phyloP scores from a whole-genome alignment of 169 alveolate species.

The Cryptosporidium meleagridis region DNA sequence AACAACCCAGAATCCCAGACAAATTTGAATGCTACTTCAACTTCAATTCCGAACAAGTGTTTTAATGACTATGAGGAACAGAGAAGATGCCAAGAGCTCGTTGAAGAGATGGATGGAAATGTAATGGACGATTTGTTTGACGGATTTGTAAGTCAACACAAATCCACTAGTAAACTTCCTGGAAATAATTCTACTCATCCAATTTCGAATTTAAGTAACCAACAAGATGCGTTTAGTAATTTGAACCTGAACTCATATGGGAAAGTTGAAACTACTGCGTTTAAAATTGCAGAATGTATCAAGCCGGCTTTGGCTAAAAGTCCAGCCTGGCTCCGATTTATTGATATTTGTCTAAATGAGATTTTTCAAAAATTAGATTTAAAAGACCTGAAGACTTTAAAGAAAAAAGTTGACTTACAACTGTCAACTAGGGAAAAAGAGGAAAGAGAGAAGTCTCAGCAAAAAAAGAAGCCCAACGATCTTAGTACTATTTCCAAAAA shows the following conservation, averaged over 20 bases:
- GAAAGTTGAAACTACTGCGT: constrained; percentile 59
- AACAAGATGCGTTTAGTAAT: constrained; percentile 18
- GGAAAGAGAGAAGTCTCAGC: constrained; percentile 54
- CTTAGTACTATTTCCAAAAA: constrained; percentile 26
- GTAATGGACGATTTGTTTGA: constrained; percentile 71
- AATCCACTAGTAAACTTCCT: neutral
- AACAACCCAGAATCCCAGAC: neutral
- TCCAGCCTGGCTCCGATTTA: constrained; percentile 72
- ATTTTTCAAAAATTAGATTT: constrained; percentile 61
- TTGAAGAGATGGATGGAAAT: constrained; percentile 71
- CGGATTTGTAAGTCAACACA: constrained; percentile 22
- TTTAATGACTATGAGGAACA: constrained; percentile 2
- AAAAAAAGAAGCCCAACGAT: constrained; percentile 61
- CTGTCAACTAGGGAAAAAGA: constrained; percentile 36
- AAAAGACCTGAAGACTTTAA: constrained; percentile 53
- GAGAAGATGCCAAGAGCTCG: constrained; percentile 53
- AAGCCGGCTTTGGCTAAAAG: constrained; percentile 67
- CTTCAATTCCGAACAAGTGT: neutral
- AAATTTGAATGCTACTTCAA: neutral
- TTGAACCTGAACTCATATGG: constrained; percentile 52
- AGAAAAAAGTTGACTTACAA: constrained; percentile 60
- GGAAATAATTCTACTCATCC: neutral
- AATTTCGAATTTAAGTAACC: neutral
- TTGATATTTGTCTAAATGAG: constrained; percentile 63
- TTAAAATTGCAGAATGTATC: constrained; percentile 63